Evolutionary conservation across 176 grass and related monocot species (phyloP).

Genomic region (Raddia guianensis): DNA sequence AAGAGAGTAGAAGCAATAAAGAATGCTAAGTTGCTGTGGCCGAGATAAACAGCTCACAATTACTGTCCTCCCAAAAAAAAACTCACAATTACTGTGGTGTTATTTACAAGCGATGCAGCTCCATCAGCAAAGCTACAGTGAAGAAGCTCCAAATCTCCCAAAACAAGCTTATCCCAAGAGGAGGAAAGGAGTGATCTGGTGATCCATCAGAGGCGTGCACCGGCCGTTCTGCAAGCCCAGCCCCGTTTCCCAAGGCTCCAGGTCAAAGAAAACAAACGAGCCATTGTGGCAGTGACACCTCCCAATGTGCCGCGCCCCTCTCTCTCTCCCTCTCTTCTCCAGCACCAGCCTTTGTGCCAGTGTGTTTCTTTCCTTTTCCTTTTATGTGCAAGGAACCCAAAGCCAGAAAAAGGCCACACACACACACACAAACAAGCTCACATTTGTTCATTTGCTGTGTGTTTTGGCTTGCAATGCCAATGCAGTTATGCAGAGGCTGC

Average conservation of each 20-base stretch:
- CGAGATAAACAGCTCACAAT: not conserved
- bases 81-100: not conserved
- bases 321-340: slow-evolving; percentile 1
- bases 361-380: not conserved
- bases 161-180: not conserved
- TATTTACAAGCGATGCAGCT: not conserved
- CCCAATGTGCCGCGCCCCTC: not conserved
- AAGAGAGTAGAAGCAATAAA: not conserved
- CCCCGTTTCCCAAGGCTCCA: slow-evolving; percentile 40
- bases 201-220: slow-evolving; percentile 55
- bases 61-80: not conserved
- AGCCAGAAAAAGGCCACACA: slow-evolving; percentile 30
- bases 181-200: not conserved
- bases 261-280: slow-evolving; percentile 41
- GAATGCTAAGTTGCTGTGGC: not conserved
- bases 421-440: not conserved
- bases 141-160: slow-evolving; percentile 2
- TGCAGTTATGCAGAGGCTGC: not conserved
- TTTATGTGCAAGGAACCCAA: slow-evolving; percentile 19
- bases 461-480: not conserved
- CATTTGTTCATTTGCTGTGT: not conserved
- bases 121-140: not conserved
- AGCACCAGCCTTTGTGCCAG: not conserved
- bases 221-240: slow-evolving; percentile 37
- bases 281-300: slow-evolving; percentile 25